phyloP scores from a whole-genome alignment of 805 yeast genomes.

The Cyberlindnera galapagoensis region DNA sequence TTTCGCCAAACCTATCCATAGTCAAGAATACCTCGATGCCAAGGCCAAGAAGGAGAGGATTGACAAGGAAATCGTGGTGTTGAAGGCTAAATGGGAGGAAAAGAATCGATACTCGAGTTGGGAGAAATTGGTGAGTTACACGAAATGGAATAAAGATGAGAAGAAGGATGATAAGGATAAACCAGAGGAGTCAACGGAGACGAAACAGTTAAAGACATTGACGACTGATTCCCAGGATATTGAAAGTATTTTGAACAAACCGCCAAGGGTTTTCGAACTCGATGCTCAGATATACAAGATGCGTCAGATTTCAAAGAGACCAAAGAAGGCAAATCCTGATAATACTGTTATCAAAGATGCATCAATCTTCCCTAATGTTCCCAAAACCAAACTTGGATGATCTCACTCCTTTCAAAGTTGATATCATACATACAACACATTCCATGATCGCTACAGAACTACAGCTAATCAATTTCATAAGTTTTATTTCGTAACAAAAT shows the following conservation, averaged over 20 bases:
- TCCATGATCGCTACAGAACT: too few species aligned
- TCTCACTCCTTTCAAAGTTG: too few species aligned
- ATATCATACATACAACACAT: not conserved
- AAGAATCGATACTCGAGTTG: constrained; percentile 21
- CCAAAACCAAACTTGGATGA: constrained; percentile 4
- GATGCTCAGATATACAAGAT: constrained; percentile 34
- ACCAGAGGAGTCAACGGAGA: constrained; percentile 15
- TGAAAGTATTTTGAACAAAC: constrained; percentile 20
- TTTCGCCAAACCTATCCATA: constrained; percentile 19
- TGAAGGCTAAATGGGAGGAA: constrained; percentile 23
- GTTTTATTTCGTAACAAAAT: too few species aligned
- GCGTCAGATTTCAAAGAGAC: constrained; percentile 27
- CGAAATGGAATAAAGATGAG: constrained; percentile 9
- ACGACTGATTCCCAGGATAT: constrained; percentile 3
- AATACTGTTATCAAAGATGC: constrained; percentile 18
- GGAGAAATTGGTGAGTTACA: constrained; percentile 19
- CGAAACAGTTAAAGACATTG: constrained; percentile 12
- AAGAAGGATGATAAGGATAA: constrained; percentile 12
- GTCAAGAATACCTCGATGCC: constrained; percentile 19
- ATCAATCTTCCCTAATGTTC: constrained; percentile 31
- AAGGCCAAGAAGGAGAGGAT: constrained; percentile 13
- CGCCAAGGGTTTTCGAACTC: constrained; percentile 32
- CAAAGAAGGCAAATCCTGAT: constrained; percentile 14
- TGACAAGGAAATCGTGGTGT: constrained; percentile 14
- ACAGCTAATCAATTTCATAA: too few species aligned